phyloP scores from a whole-genome alignment of 176 grass and related monocot genomes.

The maize (Zea mays) region DNA sequence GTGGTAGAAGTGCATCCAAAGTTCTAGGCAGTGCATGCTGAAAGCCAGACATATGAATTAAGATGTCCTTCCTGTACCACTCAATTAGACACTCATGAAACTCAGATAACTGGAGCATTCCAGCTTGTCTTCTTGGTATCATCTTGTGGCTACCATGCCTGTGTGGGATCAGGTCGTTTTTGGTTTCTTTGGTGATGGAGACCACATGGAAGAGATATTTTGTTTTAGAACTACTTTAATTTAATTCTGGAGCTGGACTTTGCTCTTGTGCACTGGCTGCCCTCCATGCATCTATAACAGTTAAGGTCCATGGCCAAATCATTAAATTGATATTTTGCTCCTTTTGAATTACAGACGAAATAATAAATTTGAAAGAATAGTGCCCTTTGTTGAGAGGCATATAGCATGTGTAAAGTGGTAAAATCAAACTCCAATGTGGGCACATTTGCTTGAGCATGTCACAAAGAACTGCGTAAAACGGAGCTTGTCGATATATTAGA shows the following conservation, averaged over 20 bases:
- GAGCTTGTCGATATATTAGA: not conserved
- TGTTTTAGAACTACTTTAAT: slow-evolving; percentile 7
- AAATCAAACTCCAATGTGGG: not conserved
- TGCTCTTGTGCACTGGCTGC: not conserved
- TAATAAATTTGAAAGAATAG: not conserved
- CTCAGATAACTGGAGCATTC: not conserved
- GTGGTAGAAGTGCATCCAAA: not conserved
- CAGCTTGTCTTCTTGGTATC: slow-evolving; percentile 16
- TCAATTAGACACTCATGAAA: not conserved
- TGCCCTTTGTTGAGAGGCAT: not conserved
- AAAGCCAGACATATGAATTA: slow-evolving; percentile 14
- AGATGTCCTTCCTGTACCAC: slow-evolving; percentile 5
- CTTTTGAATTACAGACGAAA: not conserved
- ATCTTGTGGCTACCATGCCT: slow-evolving; percentile 17
- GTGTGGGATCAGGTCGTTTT: slow-evolving; percentile 18
- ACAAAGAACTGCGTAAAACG: not conserved
- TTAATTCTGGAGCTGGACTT: slow-evolving; percentile 8
- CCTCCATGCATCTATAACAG: not conserved
- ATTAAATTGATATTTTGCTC: not conserved
- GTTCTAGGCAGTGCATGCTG: not conserved
- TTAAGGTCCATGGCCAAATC: not conserved
- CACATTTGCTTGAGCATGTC: not conserved
- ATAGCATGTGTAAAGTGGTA: not conserved
- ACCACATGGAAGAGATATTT: not conserved
- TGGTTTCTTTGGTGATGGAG: slow-evolving; percentile 16